Percentiles rank a stretch among this genome's conserved stretches.
Evolutionary conservation across 768 basidiomycete species (phyloP).

Genomic region (Panellus pusillus): DNA sequence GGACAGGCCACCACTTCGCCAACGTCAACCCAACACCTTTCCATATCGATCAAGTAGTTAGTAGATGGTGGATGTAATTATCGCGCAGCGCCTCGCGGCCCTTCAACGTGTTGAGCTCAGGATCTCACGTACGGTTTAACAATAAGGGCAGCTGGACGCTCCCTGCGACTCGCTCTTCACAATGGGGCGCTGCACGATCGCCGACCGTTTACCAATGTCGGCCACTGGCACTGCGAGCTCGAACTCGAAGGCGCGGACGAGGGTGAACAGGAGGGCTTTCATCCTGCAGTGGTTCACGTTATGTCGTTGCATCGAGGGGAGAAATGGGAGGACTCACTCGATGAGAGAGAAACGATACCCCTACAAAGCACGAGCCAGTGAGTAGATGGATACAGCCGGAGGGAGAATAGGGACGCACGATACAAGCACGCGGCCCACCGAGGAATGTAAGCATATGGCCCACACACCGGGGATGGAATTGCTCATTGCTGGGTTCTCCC

Average conservation of each 20-base stretch:
- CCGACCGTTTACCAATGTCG: conserved; percentile 3
- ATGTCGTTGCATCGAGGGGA: background rate
- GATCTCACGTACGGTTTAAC: background rate
- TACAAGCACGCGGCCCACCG: conserved; percentile 45
- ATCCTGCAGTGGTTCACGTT: background rate
- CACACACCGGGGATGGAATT: conserved; percentile 40
- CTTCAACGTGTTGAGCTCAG: too few relatives aligned
- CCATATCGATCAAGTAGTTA: too few relatives aligned
- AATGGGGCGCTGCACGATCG: conserved; percentile 8
- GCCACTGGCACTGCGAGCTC: conserved; percentile 5
- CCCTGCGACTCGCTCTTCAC: conserved; percentile 1
- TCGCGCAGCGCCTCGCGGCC: too few relatives aligned
- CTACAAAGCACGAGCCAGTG: background rate
- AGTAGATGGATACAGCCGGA: too few relatives aligned
- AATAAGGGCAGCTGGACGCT: conserved; percentile 10
- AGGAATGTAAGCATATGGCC: conserved; percentile 41
- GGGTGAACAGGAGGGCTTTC: conserved; percentile 12
- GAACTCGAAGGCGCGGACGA: conserved; percentile 15
- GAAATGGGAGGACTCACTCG: background rate
- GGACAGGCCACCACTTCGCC: too few relatives aligned
- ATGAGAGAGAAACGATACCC: conserved; percentile 24
- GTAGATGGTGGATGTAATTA: too few relatives aligned
- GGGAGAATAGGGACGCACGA: conserved; percentile 13
- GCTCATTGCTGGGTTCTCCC: conserved; percentile 31
- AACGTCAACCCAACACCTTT: too few relatives aligned